These are phyloP conservation scores for Neohortaea acidophila DNA, from an alignment of 495 filamentous ascomycete species.

Conservation along the genomic window DNA sequence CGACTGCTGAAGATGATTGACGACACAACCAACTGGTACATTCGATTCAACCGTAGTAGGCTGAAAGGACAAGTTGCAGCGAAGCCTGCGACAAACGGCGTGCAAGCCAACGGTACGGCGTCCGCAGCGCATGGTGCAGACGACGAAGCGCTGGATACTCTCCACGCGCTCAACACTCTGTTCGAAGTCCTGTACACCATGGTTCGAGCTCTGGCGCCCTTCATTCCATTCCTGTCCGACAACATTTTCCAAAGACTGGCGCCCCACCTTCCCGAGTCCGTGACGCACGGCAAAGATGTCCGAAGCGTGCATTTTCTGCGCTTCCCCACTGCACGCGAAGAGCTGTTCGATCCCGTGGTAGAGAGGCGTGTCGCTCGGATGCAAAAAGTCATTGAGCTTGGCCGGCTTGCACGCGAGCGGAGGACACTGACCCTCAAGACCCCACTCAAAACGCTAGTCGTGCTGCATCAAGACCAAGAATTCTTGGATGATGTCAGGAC, in stretches of 20 bases:
- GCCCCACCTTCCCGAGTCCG: slow-evolving; percentile 53
- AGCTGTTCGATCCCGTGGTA: slow-evolving; percentile 73
- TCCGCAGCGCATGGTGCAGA: slow-evolving; percentile 1
- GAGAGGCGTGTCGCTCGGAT: slow-evolving; percentile 78
- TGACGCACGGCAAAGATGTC: slow-evolving; percentile 46
- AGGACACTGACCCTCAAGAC: slow-evolving; percentile 74
- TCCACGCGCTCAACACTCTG: slow-evolving; percentile 86
- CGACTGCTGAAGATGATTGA: slow-evolving; percentile 77
- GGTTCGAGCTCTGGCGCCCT: slow-evolving; percentile 73
- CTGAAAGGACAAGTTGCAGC: slow-evolving; percentile 61
- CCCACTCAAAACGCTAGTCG: slow-evolving; percentile 74
- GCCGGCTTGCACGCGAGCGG: slow-evolving; percentile 70
- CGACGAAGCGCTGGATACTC: slow-evolving; percentile 42
- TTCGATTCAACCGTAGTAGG: slow-evolving; percentile 92
- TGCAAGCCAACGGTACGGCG: slow-evolving; percentile 31
- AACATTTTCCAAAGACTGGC: slow-evolving; percentile 83
- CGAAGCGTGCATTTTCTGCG: slow-evolving; percentile 84
- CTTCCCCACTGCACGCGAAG: slow-evolving; percentile 75
- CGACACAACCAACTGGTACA: slow-evolving; percentile 98
- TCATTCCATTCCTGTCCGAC: slow-evolving; percentile 90
- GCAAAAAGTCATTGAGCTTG: slow-evolving; percentile 90
- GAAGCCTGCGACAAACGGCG: slow-evolving; percentile 37
- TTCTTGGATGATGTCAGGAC: slow-evolving; percentile 79
- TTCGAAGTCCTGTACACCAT: slow-evolving; percentile 91
- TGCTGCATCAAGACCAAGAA: slow-evolving; percentile 69